Evolutionary conservation across 768 basidiomycete species (phyloP).

Genomic region (Pisolithus sp.): DNA sequence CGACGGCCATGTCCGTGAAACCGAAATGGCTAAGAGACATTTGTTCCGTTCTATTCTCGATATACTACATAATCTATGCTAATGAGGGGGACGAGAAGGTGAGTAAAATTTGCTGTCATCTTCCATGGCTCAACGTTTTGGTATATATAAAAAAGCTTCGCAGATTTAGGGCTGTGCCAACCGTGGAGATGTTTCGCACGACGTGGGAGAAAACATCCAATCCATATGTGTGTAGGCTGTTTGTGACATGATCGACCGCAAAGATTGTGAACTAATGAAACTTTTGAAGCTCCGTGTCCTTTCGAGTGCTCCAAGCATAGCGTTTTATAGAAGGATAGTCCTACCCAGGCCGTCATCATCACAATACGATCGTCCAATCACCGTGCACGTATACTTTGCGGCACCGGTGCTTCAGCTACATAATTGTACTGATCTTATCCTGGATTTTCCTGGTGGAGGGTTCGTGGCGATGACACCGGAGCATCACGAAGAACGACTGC

Average conservation of each 20-base stretch:
- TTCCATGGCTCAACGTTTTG: neutral
- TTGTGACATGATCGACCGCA: constrained; percentile 6
- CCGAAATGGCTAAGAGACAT: constrained; percentile 90
- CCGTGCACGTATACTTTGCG: constrained; percentile 76
- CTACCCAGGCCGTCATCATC: constrained; percentile 77
- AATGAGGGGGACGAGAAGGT: constrained; percentile 97
- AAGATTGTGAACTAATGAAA: constrained; percentile 2
- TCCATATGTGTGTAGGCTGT: constrained; percentile 61
- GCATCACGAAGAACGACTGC: constrained; percentile 91
- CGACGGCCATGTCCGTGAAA: constrained; percentile 88
- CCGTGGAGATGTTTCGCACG: constrained; percentile 89
- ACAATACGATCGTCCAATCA: constrained; percentile 74
- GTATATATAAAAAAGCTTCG: constrained; percentile 48
- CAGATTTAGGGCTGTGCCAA: constrained; percentile 86
- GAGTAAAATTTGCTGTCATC: constrained; percentile 9
- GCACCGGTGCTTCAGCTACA: constrained; percentile 58
- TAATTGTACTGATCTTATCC: constrained; percentile 69
- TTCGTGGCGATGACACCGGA: constrained; percentile 95
- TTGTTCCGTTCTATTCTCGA: constrained; percentile 76
- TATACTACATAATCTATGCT: constrained; percentile 85
- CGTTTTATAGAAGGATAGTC: constrained; percentile 67
- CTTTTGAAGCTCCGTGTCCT: constrained; percentile 53
- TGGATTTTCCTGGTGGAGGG: constrained; percentile 94
- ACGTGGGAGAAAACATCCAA: constrained; percentile 98
- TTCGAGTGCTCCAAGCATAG: constrained; percentile 51